Evolutionary conservation across 2,329 filamentous ascomycete genomes (phyloP).

Genomic region (Beauveria varroae): DNA sequence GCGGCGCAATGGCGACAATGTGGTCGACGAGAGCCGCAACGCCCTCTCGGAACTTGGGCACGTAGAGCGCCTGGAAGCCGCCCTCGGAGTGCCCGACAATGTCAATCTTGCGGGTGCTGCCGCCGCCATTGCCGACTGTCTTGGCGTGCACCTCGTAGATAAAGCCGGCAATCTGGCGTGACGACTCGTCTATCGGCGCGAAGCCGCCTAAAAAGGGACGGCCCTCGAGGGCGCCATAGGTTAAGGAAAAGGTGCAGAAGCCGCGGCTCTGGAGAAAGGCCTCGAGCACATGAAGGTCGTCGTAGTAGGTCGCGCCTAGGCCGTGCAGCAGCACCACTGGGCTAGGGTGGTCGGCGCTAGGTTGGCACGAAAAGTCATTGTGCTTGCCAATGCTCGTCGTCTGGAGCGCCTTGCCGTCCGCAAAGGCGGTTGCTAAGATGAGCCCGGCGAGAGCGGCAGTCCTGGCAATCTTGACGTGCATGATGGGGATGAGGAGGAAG

Average conservation of each 20-base stretch:
- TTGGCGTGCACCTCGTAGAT: constrained; percentile 12
- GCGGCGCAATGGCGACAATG: constrained; percentile 15
- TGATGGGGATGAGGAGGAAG: no score
- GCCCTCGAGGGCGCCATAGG: constrained; percentile 15
- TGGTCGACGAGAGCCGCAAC: constrained; percentile 12
- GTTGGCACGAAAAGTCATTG: constrained; percentile 16
- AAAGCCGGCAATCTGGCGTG: constrained; percentile 15
- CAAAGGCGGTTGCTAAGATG: no score
- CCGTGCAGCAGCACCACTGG: constrained; percentile 18
- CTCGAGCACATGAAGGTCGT: constrained; percentile 16
- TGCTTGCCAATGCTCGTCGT: background rate
- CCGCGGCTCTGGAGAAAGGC: constrained; percentile 13
- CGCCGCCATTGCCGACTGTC: background rate
- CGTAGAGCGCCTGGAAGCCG: constrained; percentile 17
- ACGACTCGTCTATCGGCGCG: constrained; percentile 14
- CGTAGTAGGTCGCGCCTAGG: constrained; percentile 14
- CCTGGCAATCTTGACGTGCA: no score
- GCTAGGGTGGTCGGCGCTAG: constrained; percentile 13
- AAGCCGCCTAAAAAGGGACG: constrained; percentile 17
- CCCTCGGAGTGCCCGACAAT: constrained; percentile 19
- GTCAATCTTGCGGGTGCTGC: constrained; percentile 15
- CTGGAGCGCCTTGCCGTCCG: no score
- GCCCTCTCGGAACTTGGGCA: constrained; percentile 14
- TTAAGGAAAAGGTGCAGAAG: constrained; percentile 17
- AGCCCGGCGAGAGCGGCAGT: no score